These are phyloP conservation scores for Plasmodium gaboni DNA, from an alignment of 169 alveolate species.

Conservation along the genomic window DNA sequence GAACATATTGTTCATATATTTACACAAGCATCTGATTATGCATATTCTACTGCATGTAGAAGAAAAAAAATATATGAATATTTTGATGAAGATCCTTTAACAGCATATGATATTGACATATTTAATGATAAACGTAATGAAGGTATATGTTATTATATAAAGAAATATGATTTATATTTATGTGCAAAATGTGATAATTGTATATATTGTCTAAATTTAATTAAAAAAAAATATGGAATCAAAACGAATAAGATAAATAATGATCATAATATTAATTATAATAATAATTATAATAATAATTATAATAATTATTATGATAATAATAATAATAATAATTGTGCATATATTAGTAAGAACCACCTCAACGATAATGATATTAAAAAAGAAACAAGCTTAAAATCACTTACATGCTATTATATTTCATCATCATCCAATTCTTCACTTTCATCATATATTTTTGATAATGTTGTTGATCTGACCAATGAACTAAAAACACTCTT, in stretches of 20 bases:
- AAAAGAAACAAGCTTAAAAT: background rate
- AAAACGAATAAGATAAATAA: background rate
- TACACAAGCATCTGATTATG: slow-evolving; percentile 70
- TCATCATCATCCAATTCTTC: background rate
- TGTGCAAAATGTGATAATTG: slow-evolving; percentile 70
- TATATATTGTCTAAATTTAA: background rate
- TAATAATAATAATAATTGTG: background rate
- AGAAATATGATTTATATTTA: slow-evolving; percentile 39
- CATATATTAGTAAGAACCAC: background rate
- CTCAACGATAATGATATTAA: background rate
- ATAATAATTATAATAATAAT: background rate
- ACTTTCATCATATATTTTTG: background rate
- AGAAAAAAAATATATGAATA: slow-evolving; percentile 72
- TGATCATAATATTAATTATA: background rate
- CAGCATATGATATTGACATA: slow-evolving; percentile 15
- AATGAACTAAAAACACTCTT: slow-evolving; percentile 22
- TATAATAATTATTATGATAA: background rate
- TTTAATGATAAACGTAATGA: slow-evolving; percentile 17
- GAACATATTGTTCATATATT: slow-evolving; percentile 66
- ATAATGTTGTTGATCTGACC: slow-evolving; percentile 11
- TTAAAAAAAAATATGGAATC: background rate
- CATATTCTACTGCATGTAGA: slow-evolving; percentile 49
- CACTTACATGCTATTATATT: background rate
- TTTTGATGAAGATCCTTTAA: slow-evolving; percentile 51
- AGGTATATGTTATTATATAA: slow-evolving; percentile 64